Evolutionary conservation across 2,329 filamentous ascomycete species (phyloP).

Genomic region (Pezicula carpinea): DNA sequence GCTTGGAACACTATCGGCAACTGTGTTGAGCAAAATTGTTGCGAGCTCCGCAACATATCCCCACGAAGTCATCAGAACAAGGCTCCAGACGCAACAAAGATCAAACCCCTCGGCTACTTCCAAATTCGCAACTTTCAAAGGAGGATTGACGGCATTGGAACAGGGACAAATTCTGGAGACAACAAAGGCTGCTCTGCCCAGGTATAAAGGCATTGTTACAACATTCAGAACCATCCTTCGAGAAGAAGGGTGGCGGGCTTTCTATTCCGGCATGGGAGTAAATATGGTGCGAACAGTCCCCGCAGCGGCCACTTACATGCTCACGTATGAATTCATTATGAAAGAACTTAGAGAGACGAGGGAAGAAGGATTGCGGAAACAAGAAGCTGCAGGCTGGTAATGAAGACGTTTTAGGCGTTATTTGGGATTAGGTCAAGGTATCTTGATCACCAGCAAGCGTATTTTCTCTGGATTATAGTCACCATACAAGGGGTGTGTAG

Average conservation of each 20-base stretch:
- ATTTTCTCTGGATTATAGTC: no score
- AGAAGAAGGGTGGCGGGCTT: constrained; percentile 94
- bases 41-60: constrained; percentile 95
- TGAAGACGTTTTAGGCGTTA: no score
- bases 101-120: constrained; percentile 47
- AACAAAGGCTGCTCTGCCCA: constrained; percentile 27
- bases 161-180: constrained; percentile 24
- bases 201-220: constrained; percentile 73
- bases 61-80: constrained; percentile 90
- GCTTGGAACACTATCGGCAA: constrained; percentile 79
- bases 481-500: no score
- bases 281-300: constrained; percentile 96
- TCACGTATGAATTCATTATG: constrained; percentile 81
- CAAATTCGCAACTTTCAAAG: constrained; percentile 46
- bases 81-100: constrained; percentile 88
- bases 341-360: constrained; percentile 23
- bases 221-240: constrained; percentile 80
- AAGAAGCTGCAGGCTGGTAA: background rate
- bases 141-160: constrained; percentile 21
- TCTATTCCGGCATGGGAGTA: constrained; percentile 95
- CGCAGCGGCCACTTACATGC: constrained; percentile 93
- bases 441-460: no score
- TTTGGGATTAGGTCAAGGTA: no score
- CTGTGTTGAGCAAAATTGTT: constrained; percentile 88
- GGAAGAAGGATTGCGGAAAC: constrained; percentile 13